Evolutionary conservation across 768 basidiomycete species (phyloP).

Genomic region (Suillus occidentalis): DNA sequence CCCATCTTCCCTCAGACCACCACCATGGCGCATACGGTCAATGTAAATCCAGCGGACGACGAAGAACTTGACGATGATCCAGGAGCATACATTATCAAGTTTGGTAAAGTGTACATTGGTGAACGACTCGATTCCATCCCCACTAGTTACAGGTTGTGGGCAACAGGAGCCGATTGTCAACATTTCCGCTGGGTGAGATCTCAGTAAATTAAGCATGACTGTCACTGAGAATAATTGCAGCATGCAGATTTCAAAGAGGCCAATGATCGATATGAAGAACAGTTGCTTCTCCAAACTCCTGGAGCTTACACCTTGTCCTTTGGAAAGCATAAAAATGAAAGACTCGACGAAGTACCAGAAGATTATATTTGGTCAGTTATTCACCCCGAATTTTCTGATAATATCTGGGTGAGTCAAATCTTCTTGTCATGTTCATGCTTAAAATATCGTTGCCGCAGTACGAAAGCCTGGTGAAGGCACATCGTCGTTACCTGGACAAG

Average conservation of each 20-base stretch:
- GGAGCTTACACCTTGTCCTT: constrained; percentile 12
- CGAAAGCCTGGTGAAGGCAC: constrained; percentile 16
- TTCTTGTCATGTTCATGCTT: not conserved
- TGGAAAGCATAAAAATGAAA: not conserved
- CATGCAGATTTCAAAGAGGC: constrained; percentile 8
- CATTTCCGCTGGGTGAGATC: constrained; percentile 14
- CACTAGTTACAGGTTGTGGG: constrained; percentile 12
- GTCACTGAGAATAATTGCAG: constrained; percentile 11
- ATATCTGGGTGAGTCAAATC: constrained; percentile 12
- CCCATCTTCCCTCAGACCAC: not conserved
- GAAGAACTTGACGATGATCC: constrained; percentile 12
- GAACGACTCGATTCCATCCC: constrained; percentile 9
- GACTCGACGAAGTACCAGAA: constrained; percentile 18
- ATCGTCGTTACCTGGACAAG: constrained; percentile 16
- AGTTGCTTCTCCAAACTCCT: constrained; percentile 11
- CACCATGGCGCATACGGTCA: not conserved
- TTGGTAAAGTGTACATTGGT: not conserved
- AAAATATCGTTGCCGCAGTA: constrained; percentile 14
- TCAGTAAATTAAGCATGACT: too few species aligned
- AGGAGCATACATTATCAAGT: constrained; percentile 18
- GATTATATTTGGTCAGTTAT: constrained; percentile 17
- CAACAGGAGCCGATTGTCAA: not conserved
- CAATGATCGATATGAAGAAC: constrained; percentile 19
- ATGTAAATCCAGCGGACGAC: not conserved
- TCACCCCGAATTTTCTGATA: not conserved